phyloP scores from a whole-genome alignment of 1,284 basidiomycete genomes.

The Malassezia caprae region DNA sequence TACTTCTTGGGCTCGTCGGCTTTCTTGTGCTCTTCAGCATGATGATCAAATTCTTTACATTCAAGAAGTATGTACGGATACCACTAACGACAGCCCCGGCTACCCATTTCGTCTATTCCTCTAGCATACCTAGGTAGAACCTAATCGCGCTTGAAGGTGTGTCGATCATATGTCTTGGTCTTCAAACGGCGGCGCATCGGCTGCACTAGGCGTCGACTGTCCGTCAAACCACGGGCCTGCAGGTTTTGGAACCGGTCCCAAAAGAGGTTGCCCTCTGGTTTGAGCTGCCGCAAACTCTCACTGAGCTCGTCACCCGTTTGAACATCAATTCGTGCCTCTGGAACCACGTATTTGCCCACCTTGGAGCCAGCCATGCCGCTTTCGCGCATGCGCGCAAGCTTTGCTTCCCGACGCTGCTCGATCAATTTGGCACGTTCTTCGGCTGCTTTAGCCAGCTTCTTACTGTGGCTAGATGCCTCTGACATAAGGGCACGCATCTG shows the following conservation, averaged over 20 bases:
- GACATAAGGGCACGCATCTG: slow-evolving; percentile 23
- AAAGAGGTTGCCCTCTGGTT: slow-evolving; percentile 90
- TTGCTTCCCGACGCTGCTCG: slow-evolving; percentile 19
- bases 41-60: slow-evolving; percentile 3
- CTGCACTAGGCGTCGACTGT: slow-evolving; percentile 57
- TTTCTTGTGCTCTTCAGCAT: slow-evolving; percentile 4
- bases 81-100: not conserved
- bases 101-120: slow-evolving; percentile 17
- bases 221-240: slow-evolving; percentile 66
- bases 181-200: slow-evolving; percentile 11
- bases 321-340: slow-evolving; percentile 54
- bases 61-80: slow-evolving; percentile 6
- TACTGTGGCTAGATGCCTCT: slow-evolving; percentile 20
- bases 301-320: slow-evolving; percentile 84
- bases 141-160: slow-evolving; percentile 17
- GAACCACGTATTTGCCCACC: slow-evolving; percentile 28
- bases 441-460: not conserved
- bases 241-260: slow-evolving; percentile 73
- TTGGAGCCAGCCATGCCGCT: slow-evolving; percentile 28
- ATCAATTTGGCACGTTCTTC: slow-evolving; percentile 13
- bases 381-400: slow-evolving; percentile 17
- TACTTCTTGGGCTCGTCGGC: not conserved
- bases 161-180: slow-evolving; percentile 10
- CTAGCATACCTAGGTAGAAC: not conserved
- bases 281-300: slow-evolving; percentile 72